A percentile compares a stretch with the other conserved stretches of the same genome.
phyloP scores from a whole-genome alignment of 805 yeast species.

The Candida nanaspora region DNA sequence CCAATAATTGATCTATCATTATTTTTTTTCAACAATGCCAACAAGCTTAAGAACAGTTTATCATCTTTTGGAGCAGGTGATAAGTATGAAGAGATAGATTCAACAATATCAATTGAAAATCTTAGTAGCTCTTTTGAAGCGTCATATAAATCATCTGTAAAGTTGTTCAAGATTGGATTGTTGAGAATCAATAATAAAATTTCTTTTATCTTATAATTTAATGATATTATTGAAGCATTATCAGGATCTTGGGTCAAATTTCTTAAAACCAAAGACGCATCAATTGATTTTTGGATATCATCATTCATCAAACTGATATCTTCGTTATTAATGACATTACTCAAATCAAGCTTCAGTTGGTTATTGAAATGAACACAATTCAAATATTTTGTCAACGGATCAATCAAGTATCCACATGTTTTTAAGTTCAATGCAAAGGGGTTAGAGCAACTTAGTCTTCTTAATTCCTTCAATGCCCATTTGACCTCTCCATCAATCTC shows the following conservation, averaged over 20 bases:
- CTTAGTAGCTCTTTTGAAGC: conserved; percentile 49
- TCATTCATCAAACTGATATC: conserved; percentile 3
- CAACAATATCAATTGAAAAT: conserved; percentile 73
- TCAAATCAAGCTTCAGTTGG: conserved; percentile 2
- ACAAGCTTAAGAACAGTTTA: conserved; percentile 51
- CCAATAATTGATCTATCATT: conserved; percentile 66
- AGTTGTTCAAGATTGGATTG: conserved; percentile 30
- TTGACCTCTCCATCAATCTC: conserved; percentile 60
- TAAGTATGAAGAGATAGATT: conserved; percentile 75
- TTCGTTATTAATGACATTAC: background rate
- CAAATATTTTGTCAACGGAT: conserved; percentile 17
- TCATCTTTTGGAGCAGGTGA: conserved; percentile 71
- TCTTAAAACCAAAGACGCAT: conserved; percentile 62
- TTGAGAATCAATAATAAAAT: conserved; percentile 40
- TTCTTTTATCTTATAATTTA: conserved; percentile 27
- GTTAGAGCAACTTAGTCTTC: conserved; percentile 33
- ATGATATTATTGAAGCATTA: conserved; percentile 72
- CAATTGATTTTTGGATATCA: conserved; percentile 26
- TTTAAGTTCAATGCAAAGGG: conserved; percentile 36
- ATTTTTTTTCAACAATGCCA: conserved; percentile 40
- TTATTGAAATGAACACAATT: conserved; percentile 13
- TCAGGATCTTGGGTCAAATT: conserved; percentile 79
- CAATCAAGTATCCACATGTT: conserved; percentile 33
- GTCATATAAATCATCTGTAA: conserved; percentile 17
- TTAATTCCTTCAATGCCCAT: conserved; percentile 59